Evolutionary conservation across 257 asterid species (phyloP).

Genomic region (Cordia subcordata): DNA sequence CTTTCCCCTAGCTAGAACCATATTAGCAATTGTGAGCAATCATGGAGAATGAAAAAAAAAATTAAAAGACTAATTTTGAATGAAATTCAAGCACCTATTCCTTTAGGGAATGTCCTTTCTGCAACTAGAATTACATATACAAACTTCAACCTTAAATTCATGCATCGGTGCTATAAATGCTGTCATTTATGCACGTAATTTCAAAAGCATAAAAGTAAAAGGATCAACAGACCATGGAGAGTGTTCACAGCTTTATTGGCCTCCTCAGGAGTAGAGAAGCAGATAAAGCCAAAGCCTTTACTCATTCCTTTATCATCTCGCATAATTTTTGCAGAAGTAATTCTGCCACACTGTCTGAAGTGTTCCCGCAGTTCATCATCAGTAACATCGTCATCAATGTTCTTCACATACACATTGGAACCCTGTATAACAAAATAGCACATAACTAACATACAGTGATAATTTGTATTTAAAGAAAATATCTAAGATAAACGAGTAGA

Average conservation of each 20-base stretch:
- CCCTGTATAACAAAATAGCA: constrained; percentile 38
- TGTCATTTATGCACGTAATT: no score
- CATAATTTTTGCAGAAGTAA: constrained; percentile 78
- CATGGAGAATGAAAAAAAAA: no score
- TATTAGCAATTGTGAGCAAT: no score
- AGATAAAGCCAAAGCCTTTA: constrained; percentile 89
- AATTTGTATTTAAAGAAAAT: not conserved
- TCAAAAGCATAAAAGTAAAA: not conserved
- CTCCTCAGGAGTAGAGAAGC: constrained; percentile 78
- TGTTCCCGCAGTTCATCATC: constrained; percentile 61
- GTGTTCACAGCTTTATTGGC: constrained; percentile 60
- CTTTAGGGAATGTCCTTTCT: no score
- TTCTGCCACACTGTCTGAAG: constrained; percentile 67
- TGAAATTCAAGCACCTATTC: no score
- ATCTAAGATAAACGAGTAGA: constrained; percentile 4
- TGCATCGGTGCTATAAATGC: no score
- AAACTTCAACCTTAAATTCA: no score
- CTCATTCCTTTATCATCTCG: constrained; percentile 71
- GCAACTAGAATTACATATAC: no score
- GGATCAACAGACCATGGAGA: constrained; percentile 43
- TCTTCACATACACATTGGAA: constrained; percentile 79
- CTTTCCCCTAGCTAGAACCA: no score
- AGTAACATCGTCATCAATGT: constrained; percentile 59
- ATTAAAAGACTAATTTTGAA: no score
- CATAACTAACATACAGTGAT: constrained; percentile 5